These are phyloP conservation scores for Carpinus fangiana DNA, from an alignment of 306 rosid genomes.

Conservation along the genomic window DNA sequence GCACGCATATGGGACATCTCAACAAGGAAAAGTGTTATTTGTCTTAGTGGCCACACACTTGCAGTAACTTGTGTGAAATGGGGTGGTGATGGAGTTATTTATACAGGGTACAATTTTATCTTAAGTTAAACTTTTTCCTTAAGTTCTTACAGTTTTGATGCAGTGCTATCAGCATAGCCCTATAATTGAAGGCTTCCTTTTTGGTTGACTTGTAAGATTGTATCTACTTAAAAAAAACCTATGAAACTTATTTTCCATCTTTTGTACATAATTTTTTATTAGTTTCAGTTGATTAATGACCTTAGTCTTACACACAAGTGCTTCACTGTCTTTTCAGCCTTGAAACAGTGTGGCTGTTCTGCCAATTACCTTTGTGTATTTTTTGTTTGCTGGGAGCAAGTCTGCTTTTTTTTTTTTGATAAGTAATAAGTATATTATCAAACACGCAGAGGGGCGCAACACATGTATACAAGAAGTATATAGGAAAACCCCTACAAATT, in stretches of 20 bases:
- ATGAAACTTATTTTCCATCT: neutral
- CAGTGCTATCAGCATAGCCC: neutral
- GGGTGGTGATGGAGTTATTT: constrained; percentile 98
- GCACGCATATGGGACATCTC: constrained; percentile 93
- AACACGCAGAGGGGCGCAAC: too few relatives aligned
- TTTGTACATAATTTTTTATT: neutral
- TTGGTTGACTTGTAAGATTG: neutral
- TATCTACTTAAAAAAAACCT: neutral
- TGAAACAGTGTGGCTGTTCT: neutral
- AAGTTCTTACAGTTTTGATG: neutral
- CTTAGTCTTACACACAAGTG: neutral
- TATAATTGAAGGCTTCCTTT: neutral
- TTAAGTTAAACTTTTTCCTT: constrained; percentile 5
- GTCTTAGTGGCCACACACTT: constrained; percentile 86
- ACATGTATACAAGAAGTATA: too few relatives aligned
- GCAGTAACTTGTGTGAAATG: constrained; percentile 93
- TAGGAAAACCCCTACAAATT: too few relatives aligned
- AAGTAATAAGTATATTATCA: too few relatives aligned
- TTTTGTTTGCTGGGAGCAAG: neutral
- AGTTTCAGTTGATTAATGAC: neutral
- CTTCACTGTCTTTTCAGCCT: neutral
- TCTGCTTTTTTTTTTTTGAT: neutral
- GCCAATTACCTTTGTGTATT: neutral
- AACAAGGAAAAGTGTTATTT: constrained; percentile 57
- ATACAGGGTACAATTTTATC: constrained; percentile 66